Evolutionary conservation across 2,329 filamentous ascomycete genomes (phyloP).

Genomic region (Mycogone perniciosa): DNA sequence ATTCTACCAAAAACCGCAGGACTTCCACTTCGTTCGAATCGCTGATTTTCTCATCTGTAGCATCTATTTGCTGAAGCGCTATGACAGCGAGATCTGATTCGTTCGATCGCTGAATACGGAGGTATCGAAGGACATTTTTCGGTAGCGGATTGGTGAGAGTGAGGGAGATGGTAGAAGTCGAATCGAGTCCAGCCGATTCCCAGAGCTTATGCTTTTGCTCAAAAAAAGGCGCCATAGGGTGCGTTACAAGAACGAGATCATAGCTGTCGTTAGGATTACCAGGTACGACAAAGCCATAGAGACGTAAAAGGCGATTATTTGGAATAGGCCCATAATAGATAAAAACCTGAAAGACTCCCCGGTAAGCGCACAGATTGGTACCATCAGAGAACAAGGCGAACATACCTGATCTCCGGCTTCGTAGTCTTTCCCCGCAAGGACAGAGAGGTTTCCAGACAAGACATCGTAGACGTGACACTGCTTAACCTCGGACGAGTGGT

Average conservation of each 20-base stretch:
- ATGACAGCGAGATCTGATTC: conserved; percentile 24
- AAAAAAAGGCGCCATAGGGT: conserved; percentile 27
- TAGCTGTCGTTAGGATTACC: conserved; percentile 31
- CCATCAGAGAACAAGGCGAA: conserved; percentile 12
- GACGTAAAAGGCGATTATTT: conserved; percentile 30
- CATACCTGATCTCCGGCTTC: conserved; percentile 29
- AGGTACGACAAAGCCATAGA: conserved; percentile 31
- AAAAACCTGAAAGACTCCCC: neutral
- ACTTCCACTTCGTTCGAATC: conserved; percentile 27
- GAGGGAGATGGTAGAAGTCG: conserved; percentile 27
- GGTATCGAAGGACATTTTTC: conserved; percentile 28
- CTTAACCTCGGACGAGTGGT: conserved; percentile 28
- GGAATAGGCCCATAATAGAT: conserved; percentile 29
- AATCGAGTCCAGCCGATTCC: conserved; percentile 26
- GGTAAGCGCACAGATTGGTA: conserved; percentile 8
- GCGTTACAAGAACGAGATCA: conserved; percentile 30
- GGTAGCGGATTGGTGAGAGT: conserved; percentile 28
- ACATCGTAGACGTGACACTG: conserved; percentile 30
- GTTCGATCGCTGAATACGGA: conserved; percentile 28
- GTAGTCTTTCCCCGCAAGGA: conserved; percentile 23
- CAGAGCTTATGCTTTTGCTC: conserved; percentile 30
- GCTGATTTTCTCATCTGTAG: conserved; percentile 22
- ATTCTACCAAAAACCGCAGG: conserved; percentile 27
- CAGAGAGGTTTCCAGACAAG: conserved; percentile 25
- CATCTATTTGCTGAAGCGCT: conserved; percentile 18